Evolutionary conservation across 2,329 filamentous ascomycete species (phyloP).

Genomic region (Xylariaceae sp.): DNA sequence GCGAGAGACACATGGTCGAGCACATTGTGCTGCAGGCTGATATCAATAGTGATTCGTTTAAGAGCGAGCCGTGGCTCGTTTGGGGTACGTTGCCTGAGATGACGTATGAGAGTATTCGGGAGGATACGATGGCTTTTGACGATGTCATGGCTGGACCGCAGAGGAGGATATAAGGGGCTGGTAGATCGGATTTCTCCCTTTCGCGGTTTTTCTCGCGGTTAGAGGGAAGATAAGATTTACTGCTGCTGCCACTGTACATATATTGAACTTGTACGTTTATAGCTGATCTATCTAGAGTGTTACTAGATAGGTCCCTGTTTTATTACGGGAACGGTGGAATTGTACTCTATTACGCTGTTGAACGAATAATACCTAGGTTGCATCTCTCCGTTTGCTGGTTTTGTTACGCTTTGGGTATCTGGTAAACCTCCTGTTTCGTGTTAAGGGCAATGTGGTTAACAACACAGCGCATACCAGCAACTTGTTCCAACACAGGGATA

Average conservation of each 20-base stretch:
- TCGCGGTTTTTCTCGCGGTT: neutral
- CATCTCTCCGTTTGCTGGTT: too few species aligned
- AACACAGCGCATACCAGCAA: too few species aligned
- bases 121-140: slow-evolving; percentile 20
- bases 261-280: neutral
- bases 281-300: neutral
- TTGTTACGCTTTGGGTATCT: too few species aligned
- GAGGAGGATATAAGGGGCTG: neutral
- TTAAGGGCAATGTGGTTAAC: too few species aligned
- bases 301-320: too few species aligned
- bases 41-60: slow-evolving; percentile 42
- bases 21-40: slow-evolving; percentile 56
- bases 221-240: neutral
- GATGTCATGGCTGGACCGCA: slow-evolving; percentile 4
- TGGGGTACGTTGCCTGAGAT: slow-evolving; percentile 59
- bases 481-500: too few species aligned
- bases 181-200: neutral
- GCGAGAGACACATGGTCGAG: slow-evolving; percentile 54
- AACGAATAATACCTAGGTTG: neutral
- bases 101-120: slow-evolving; percentile 39
- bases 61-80: slow-evolving; percentile 53
- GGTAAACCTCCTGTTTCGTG: too few species aligned
- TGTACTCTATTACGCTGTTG: neutral
- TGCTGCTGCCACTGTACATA: neutral
- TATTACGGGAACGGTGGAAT: too few species aligned